Evolutionary conservation across 192 early-diverging fungal species (phyloP), one percentile per base, ranked within the genome.

Genomic region (Linnemannia schmuckeri): DNA sequence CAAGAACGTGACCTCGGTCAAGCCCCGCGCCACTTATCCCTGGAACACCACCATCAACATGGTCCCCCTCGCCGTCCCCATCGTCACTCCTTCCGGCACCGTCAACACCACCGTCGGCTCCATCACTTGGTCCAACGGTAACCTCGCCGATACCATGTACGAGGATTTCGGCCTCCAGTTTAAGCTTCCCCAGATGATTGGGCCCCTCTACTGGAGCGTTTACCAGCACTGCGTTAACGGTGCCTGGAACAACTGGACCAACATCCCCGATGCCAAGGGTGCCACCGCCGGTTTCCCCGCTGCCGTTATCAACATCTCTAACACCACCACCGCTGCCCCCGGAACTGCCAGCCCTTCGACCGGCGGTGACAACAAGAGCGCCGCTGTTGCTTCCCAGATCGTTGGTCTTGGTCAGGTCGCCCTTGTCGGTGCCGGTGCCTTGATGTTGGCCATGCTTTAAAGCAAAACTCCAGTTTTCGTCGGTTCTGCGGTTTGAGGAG

Each of bases 81-180:
- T 87, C 71, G 38, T 38, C 70, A 87, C 84, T 33, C 75, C 84
- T 47, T 78, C 75, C 30, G 79, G 84, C 57, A 77, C 75, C 71
- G 42, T 87, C 76, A 87, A 87, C 76, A 81, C 79, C 30, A 87
- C 84, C 15, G 76, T 87, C 46, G 84, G 84, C 12, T 87, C 79
- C 40, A 40, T 87, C 37, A 79, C 77, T 49, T 87, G 79, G 79
- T 80, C 84, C 63, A 71, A 71, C 63, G 79, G 84, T 20, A 33
- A 30, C 37, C 27, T 87, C 37, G 71, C 76, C 37, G 84, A 87
- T 44, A 18, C 0, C 70, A 77, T 81, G 71, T 87, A 87, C 75
- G 84, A 87, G 76, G 84, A 87, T 78, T 87, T 87, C 63, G 84
- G 84, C 27, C 70, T 87, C 6, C 84, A 87, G 76, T 81, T 87